Percentiles rank a stretch among this genome's conserved stretches.
phyloP scores from a whole-genome alignment of 805 yeast species.

The Tetrapisispora taiwanensis region DNA sequence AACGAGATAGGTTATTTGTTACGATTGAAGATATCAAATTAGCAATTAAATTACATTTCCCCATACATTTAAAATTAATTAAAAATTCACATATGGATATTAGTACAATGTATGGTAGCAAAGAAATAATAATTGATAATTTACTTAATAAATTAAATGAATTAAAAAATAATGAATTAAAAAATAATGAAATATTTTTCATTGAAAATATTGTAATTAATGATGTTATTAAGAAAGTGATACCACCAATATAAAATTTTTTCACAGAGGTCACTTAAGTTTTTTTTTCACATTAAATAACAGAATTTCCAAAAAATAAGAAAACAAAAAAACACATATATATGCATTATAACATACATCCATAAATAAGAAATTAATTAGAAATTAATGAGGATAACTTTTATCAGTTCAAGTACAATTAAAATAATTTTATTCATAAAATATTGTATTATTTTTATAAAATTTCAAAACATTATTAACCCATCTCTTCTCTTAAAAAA shows the following conservation, averaged over 20 bases:
- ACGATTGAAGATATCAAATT: constrained; percentile 43
- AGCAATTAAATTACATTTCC: constrained; percentile 41
- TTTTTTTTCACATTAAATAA: too few relatives aligned
- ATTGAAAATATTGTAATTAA: constrained; percentile 39
- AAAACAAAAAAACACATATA: too few relatives aligned
- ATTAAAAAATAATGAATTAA: constrained; percentile 8
- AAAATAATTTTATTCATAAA: too few relatives aligned
- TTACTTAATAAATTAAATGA: constrained; percentile 13
- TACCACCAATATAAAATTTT: constrained; percentile 28
- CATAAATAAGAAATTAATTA: too few relatives aligned
- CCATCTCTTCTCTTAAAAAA: too few relatives aligned
- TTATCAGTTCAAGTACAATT: too few relatives aligned
- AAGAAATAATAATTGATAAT: constrained; percentile 19
- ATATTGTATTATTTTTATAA: too few relatives aligned
- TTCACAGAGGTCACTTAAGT: too few relatives aligned
- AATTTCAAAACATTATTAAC: too few relatives aligned
- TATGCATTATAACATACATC: too few relatives aligned
- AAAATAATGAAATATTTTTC: constrained; percentile 14
- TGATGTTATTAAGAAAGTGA: constrained; percentile 42
- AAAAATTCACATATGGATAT: constrained; percentile 27
- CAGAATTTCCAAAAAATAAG: too few relatives aligned
- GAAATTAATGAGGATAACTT: too few relatives aligned
- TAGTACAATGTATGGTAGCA: constrained; percentile 23
- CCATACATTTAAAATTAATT: constrained; percentile 43
- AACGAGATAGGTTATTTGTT: constrained; percentile 26